Percentiles rank a stretch among this genome's conserved stretches.
phyloP scores from a whole-genome alignment of 805 yeast species.

The Candida maltosa region DNA sequence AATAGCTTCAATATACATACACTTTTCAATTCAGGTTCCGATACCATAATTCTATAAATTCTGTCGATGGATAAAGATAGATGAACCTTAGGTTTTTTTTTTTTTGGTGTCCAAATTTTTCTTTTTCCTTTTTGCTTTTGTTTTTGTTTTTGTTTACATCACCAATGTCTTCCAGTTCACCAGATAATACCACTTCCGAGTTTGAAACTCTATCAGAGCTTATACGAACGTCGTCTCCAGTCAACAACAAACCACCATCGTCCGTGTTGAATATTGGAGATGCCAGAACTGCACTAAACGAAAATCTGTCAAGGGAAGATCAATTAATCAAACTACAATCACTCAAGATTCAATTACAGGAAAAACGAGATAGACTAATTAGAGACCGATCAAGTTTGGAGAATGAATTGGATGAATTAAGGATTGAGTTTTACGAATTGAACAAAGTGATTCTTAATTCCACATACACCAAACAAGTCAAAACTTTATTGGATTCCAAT shows the following conservation, averaged over 20 bases:
- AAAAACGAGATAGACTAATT: constrained; percentile 4
- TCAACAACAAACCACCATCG: too few relatives aligned
- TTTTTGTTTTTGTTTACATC: neutral
- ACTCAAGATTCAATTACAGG: neutral
- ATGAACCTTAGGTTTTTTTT: too few relatives aligned
- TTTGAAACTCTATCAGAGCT: neutral
- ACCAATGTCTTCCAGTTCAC: neutral
- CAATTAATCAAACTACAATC: too few relatives aligned
- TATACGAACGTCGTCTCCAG: neutral
- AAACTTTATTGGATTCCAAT: constrained; percentile 18
- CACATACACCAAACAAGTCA: constrained; percentile 15
- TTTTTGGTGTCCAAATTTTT: too few relatives aligned
- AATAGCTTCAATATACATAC: constrained; percentile 26
- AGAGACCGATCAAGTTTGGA: constrained; percentile 3
- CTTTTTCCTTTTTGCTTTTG: neutral
- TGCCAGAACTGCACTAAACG: too few relatives aligned
- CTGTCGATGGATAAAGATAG: constrained; percentile 2
- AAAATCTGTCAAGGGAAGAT: too few relatives aligned
- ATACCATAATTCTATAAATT: constrained; percentile 39
- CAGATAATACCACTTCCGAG: too few relatives aligned
- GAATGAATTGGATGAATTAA: constrained; percentile 3
- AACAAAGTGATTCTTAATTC: too few relatives aligned
- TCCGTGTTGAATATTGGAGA: too few relatives aligned
- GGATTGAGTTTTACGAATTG: constrained; percentile 11
- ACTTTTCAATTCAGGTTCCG: constrained; percentile 60